A percentile compares a stretch with the other conserved stretches of the same genome.
Conservation (phyloP, 2,329 filamentous ascomycete species). For the Thielaviopsis musarum region DNA sequence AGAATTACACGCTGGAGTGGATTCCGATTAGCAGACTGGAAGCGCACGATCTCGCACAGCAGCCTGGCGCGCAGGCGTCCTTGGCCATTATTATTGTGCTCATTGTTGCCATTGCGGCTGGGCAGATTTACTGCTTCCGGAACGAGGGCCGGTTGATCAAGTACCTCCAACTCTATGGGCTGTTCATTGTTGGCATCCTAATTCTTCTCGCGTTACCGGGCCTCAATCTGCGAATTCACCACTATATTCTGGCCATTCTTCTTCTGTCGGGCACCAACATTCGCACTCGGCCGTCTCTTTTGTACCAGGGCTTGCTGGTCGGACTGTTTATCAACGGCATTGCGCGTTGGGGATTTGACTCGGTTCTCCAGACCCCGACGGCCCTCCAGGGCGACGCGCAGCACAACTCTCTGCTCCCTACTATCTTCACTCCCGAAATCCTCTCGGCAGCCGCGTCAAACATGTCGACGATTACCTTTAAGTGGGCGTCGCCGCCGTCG, state of each 20-base stretch:
- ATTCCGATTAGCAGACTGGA: slow-evolving; percentile 92
- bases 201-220: slow-evolving; percentile 56
- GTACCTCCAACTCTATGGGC: slow-evolving; percentile 61
- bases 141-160: slow-evolving; percentile 64
- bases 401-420: slow-evolving; percentile 43
- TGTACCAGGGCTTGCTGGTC: slow-evolving; percentile 80
- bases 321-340: slow-evolving; percentile 90
- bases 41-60: slow-evolving; percentile 69
- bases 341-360: slow-evolving; percentile 84
- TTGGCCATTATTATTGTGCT: slow-evolving; percentile 60
- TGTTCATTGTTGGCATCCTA: slow-evolving; percentile 50
- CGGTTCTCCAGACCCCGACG: slow-evolving; percentile 65
- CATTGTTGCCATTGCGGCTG: slow-evolving; percentile 49
- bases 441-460: slow-evolving; percentile 12
- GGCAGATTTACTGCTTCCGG: slow-evolving; percentile 74
- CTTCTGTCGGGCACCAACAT: slow-evolving; percentile 77
- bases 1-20: slow-evolving; percentile 88
- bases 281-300: slow-evolving; percentile 66
- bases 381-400: slow-evolving; percentile 55
- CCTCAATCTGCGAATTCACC: slow-evolving; percentile 76
- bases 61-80: slow-evolving; percentile 76
- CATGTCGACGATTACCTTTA: slow-evolving; percentile 48
- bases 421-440: slow-evolving; percentile 29
- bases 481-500: slow-evolving; percentile 29
- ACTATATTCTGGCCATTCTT: slow-evolving; percentile 80